Evolutionary conservation across 202 grass and related monocot genomes (phyloP).

Genomic region (Hordeum pubiflorum): DNA sequence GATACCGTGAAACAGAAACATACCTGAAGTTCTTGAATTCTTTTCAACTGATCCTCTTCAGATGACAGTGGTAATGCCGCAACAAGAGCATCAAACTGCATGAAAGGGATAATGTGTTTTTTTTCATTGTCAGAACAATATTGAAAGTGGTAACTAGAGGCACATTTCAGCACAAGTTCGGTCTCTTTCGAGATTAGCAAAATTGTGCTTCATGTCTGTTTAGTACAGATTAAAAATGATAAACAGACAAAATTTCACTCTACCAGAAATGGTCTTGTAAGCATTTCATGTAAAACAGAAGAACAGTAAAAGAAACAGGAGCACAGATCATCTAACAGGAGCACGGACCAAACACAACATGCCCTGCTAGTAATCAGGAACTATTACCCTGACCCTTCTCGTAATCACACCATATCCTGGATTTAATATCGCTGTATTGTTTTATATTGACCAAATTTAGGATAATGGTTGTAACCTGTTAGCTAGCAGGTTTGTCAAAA

Average conservation of each 20-base stretch:
- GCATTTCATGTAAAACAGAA: not conserved
- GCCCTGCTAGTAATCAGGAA: not conserved
- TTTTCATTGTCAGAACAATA: not conserved
- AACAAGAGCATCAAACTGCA: conserved; percentile 89
- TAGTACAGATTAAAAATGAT: not conserved
- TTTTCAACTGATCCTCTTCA: conserved; percentile 77
- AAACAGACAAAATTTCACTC: not conserved
- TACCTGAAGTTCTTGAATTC: conserved; percentile 80
- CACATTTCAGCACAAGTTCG: not conserved
- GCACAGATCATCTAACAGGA: not conserved
- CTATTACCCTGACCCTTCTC: not conserved
- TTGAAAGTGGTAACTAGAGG: not conserved
- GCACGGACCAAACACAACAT: not conserved
- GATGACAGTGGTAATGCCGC: conserved; percentile 59
- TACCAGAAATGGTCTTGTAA: not conserved
- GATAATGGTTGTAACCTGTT: not conserved
- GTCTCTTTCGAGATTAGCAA: not conserved
- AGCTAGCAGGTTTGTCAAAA: not conserved
- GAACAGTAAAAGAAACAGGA: not conserved
- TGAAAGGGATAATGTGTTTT: not conserved
- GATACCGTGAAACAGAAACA: not conserved
- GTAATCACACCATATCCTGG: no score
- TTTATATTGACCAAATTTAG: no score
- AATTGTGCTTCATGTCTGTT: not conserved
- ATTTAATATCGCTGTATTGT: not conserved